phyloP scores from a whole-genome alignment of 2,329 filamentous ascomycete genomes.

The Cladosporium sp. region DNA sequence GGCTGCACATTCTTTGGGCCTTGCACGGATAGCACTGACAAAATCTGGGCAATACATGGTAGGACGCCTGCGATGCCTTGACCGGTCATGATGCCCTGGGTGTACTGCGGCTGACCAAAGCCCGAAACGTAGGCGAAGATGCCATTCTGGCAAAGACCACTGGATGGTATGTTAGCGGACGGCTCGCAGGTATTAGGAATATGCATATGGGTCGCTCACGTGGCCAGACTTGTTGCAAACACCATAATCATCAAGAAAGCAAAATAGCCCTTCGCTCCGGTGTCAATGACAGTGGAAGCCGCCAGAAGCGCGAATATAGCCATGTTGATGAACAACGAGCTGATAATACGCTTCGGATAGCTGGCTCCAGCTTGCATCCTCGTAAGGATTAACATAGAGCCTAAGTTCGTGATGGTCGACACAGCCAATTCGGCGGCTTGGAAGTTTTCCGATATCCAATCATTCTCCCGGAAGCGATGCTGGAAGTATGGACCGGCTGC shows the following conservation, averaged over 20 bases:
- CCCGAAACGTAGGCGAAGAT: constrained; percentile 86
- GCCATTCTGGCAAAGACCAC: constrained; percentile 83
- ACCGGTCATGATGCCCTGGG: constrained; percentile 92
- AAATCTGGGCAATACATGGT: constrained; percentile 80
- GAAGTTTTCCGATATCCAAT: constrained; percentile 74
- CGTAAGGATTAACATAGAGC: constrained; percentile 69
- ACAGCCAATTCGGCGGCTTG: constrained; percentile 85
- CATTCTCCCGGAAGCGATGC: constrained; percentile 66
- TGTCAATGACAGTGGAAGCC: constrained; percentile 65
- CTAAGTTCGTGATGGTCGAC: constrained; percentile 78
- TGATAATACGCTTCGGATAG: constrained; percentile 80
- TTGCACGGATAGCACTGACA: constrained; percentile 67
- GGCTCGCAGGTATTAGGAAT: too few relatives aligned
- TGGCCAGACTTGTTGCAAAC: constrained; percentile 70
- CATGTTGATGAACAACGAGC: constrained; percentile 73
- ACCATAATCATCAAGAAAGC: constrained; percentile 79
- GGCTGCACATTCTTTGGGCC: constrained; percentile 23
- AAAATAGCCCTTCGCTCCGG: constrained; percentile 66
- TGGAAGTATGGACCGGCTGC: constrained; percentile 93
- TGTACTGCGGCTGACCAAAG: constrained; percentile 83
- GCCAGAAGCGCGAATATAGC: constrained; percentile 72
- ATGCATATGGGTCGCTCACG: constrained; percentile 30
- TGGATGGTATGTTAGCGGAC: not conserved
- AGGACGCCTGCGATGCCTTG: constrained; percentile 90
- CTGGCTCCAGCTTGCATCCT: constrained; percentile 77